Evolutionary conservation across 192 early-diverging fungal species (phyloP), one percentile per base, ranked within the genome.

Genomic region (Entomortierella parvispora): DNA sequence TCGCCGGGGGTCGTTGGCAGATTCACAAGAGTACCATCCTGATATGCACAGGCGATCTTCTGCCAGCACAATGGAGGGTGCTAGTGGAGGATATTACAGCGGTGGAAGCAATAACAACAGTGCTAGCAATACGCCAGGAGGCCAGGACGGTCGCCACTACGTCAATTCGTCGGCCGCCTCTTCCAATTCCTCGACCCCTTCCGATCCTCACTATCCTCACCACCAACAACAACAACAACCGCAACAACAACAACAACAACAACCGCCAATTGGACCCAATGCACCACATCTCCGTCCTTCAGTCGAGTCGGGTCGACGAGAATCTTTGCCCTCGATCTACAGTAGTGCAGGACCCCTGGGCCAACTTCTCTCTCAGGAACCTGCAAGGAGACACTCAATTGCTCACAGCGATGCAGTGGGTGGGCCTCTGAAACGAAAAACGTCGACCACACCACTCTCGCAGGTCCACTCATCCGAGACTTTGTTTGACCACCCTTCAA

Each of bases 341-440:
- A 76, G 72, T 46, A 65, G 64, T 33, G 71, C 71, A 2, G 72
- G 72, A 5, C 72, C 72, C 15, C 31, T 76, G 44, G 72, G 72
- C 20, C 72, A 76, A 43, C 58, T 76, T 20, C 17, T 68, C n/a
- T 57, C 72, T 15, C 72, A 76, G 46, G 72, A 76, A 17, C 65
- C 72, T 20, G 64, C 51, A 18, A 28, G 72, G 9, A 50, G 72
- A 29, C 72, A 76, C 15, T 76, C 72, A 5, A 76, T 76, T 56
- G 74, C 74, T 20, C 59, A 77, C 18, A 60, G 74, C 10, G 74
- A 77, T 54, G 52, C 45, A 4, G 51, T 59, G 46, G 48, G 46
- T 15, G 74, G 74, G 0, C 66, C 74, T 8, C 42, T 77, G 43
- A 77, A 77, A 25, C 34, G 74, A 57, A 77, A 77, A 55, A 77